Base-by-base conservation (phyloP, 2,329 filamentous ascomycete species). In the Hypoxylon sp. region DNA sequence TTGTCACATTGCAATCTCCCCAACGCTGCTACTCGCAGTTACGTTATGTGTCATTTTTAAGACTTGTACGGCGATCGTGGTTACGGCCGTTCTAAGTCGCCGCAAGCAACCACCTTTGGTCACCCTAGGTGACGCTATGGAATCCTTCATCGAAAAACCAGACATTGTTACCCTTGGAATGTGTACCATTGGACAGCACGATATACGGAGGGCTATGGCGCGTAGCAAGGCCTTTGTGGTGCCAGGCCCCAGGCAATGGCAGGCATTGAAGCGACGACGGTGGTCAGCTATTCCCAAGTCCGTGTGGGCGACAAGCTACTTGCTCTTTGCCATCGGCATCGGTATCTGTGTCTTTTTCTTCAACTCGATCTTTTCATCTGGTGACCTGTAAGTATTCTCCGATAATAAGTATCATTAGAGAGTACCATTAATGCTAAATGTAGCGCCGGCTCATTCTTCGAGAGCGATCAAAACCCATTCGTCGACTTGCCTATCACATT, bases 41-140 rank as follows among this genome's bases (percentile, higher is more conserved):
- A 71, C 70, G 9, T 10, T 72, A n/a, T 75, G 73, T 36, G 80
- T 82, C n/a, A 76, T 83, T 1, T 71, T 84, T 52, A 83, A 84
- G 66, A 75, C 80, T 1, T 67, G 81, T 46, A 77, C 77, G 4
- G 74, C 82, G 48, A 73, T 80, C 19, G 60, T 75, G 30, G 75
- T 77, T n/a, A 77, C 72, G 63, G 66, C 70, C 48, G 73, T 74
- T 34, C 75, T 81, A 2, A 49, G 74, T 17, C 75, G 75, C 48
- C 66, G 68, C 32, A 75, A 74, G 17, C 82, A 83, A 69, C 74
- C 76, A 14, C 84, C 83, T 0, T 79, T 87, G 3, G 80, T 82
- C 14, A 86, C 84, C 0, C 77, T 86, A 2, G 85, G 85, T 32
- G 85, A 87, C 67, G 82, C 83, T 28, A 76, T 87, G n/a, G 73